Evolutionary conservation across 768 basidiomycete species (phyloP).

Genomic region (Rhodotorula taiwanensis): DNA sequence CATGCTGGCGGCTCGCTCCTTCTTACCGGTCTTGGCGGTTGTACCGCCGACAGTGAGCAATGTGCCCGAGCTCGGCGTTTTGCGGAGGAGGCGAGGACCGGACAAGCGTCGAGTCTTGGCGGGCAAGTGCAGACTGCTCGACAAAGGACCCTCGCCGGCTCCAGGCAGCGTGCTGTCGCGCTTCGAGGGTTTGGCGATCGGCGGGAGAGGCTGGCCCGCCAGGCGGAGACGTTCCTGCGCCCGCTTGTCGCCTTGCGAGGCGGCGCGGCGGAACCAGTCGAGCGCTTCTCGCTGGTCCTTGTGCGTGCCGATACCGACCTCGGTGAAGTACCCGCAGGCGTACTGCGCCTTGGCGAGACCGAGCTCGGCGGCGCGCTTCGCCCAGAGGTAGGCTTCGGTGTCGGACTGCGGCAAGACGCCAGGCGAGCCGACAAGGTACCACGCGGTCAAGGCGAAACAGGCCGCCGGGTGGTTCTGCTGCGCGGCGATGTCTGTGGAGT

Average conservation of each 20-base stretch:
- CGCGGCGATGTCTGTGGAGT: conserved; percentile 81
- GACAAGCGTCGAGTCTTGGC: background rate
- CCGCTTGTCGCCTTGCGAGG: conserved; percentile 88
- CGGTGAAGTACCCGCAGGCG: conserved; percentile 92
- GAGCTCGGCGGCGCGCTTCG: conserved; percentile 84
- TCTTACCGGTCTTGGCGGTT: background rate
- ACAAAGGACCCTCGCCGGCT: background rate
- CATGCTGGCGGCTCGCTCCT: background rate
- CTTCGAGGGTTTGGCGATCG: background rate
- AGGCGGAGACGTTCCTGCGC: conserved; percentile 67
- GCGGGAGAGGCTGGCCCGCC: conserved; percentile 15
- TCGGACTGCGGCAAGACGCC: conserved; percentile 97
- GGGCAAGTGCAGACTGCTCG: conserved; percentile 3
- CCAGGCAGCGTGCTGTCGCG: background rate
- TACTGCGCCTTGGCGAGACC: conserved; percentile 95
- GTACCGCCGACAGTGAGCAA: background rate
- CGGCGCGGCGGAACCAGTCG: conserved; percentile 78
- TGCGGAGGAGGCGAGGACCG: conserved; percentile 2
- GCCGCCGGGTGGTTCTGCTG: conserved; percentile 95
- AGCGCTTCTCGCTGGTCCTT: conserved; percentile 64
- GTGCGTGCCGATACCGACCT: conserved; percentile 81
- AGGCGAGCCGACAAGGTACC: conserved; percentile 97
- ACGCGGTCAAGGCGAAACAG: conserved; percentile 95
- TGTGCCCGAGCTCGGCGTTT: background rate
- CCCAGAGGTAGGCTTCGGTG: conserved; percentile 96